Base-by-base conservation (phyloP, 1,284 basidiomycete genomes). In the Calocybe gambosa region DNA sequence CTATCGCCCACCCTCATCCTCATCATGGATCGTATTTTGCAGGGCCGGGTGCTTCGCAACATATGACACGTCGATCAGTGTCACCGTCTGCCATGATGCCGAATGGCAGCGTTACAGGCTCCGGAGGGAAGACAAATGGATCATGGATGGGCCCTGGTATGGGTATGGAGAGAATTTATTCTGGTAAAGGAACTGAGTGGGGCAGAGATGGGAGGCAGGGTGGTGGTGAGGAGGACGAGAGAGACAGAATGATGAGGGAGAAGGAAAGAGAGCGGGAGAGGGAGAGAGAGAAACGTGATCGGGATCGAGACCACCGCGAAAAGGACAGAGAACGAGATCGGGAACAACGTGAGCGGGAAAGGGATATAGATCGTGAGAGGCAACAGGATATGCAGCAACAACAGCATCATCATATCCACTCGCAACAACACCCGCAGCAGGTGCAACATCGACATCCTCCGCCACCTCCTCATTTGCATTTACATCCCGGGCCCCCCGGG, bases 121-220 rank as follows among this genome's bases (percentile, higher is more conserved):
- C 43, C 2, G 19, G 36, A 4, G 21, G 21, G 23, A 59, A 57
- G 34, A 47, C 46, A 10, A 60, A 57, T 42, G 55, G 53, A 5
- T 54, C 57, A 15, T 62, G 58, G 60, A 58, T 57, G 56, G 56
- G 61, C 31, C 37, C 54, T 38, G 58, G 58, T 35, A 56, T 59
- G 56, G 55, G 56, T 1, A 59, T 60, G 54, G 55, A 54, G 20
- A 50, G 53, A 1, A 52, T 59, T 25, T 55, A 57, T 42, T 10
- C 45, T 16, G 34, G 42, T 16, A 57, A 56, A 41, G 44, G 42
- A 19, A 34, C 50, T 16, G 46, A 56, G 39, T 46, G 53, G 58
- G 51, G 55, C 46, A 40, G 56, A 55, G 43, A 55, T 41, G 19
- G 49, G 56, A 42, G 55, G 34, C 51, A 53, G 43, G 51, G 54